These are phyloP conservation scores for Artemisia annua DNA, from an alignment of 129 eudicot genomes.

Conservation along the genomic window DNA sequence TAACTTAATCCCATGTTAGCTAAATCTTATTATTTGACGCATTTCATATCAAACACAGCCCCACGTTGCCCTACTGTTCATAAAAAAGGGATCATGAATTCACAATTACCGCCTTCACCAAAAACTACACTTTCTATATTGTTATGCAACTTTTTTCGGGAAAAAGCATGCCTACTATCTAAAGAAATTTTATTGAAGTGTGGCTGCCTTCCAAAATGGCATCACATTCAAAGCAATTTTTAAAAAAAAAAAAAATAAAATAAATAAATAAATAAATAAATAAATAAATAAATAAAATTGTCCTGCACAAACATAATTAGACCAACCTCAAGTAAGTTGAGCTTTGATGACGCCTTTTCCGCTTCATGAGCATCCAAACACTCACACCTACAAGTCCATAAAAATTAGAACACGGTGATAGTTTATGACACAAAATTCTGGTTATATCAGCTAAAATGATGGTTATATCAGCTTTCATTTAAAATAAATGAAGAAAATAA, in stretches of 20 bases:
- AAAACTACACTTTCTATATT: too few relatives aligned
- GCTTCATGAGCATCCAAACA: conserved; percentile 33
- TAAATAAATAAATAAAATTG: background rate
- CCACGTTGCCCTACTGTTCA: background rate
- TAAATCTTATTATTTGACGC: background rate
- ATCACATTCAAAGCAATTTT: too few relatives aligned
- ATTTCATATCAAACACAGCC: background rate
- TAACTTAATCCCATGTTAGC: background rate
- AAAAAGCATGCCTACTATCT: too few relatives aligned
- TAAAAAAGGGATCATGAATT: too few relatives aligned
- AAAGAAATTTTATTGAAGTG: too few relatives aligned
- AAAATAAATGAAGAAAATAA: too few relatives aligned
- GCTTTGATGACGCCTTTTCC: conserved; percentile 41
- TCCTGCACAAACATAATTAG: background rate
- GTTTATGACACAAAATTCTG: background rate
- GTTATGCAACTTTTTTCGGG: too few relatives aligned
- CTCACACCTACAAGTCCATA: conserved; percentile 45
- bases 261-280: too few relatives aligned
- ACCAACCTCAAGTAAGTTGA: conserved; percentile 57
- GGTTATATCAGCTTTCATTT: too few relatives aligned
- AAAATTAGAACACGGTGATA: background rate
- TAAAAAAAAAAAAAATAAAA: too few relatives aligned
- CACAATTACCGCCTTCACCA: too few relatives aligned
- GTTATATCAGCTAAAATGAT: background rate
- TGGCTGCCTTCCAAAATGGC: too few relatives aligned